Percentiles rank a stretch among this genome's conserved stretches.
Conservation (phyloP, 768 basidiomycete genomes). For the Lactarius akahatsu region DNA sequence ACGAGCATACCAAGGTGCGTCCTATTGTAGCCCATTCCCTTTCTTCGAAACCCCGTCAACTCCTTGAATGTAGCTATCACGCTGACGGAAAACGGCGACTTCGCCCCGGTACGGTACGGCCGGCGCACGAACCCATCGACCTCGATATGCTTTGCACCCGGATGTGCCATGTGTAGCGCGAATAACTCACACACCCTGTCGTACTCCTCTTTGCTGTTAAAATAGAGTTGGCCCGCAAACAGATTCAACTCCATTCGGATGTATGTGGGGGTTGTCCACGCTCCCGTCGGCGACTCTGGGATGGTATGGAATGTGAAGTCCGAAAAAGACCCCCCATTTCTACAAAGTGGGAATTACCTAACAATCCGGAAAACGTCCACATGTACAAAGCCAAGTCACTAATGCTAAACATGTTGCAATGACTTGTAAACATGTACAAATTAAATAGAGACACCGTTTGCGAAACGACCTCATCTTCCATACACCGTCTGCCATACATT, state of each 20-base stretch:
- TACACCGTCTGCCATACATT: too few species aligned
- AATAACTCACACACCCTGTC: constrained; percentile 10
- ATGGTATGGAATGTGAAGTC: constrained; percentile 15
- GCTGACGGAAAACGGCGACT: neutral
- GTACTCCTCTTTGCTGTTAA: constrained; percentile 11
- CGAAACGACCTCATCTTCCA: too few species aligned
- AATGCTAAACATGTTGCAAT: too few species aligned
- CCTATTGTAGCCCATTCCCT: constrained; percentile 5
- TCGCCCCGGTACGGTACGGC: neutral
- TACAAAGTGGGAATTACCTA: too few species aligned
- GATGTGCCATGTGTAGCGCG: constrained; percentile 7
- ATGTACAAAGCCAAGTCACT: too few species aligned
- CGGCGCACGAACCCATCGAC: constrained; percentile 9
- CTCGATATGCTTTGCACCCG: neutral
- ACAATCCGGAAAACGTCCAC: too few species aligned
- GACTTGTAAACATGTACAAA: too few species aligned
- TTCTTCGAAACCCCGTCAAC: constrained; percentile 1
- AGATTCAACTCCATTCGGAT: constrained; percentile 12
- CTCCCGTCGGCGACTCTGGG: neutral
- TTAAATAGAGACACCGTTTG: too few species aligned
- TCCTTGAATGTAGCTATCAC: constrained; percentile 3
- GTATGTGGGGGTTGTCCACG: constrained; percentile 3
- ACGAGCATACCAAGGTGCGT: constrained; percentile 6
- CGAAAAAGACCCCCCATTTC: constrained; percentile 17
- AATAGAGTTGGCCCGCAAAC: constrained; percentile 20